These are phyloP conservation scores for Cladobotryum protrusum DNA, from an alignment of 2,329 filamentous ascomycete species.

Conservation along the genomic window DNA sequence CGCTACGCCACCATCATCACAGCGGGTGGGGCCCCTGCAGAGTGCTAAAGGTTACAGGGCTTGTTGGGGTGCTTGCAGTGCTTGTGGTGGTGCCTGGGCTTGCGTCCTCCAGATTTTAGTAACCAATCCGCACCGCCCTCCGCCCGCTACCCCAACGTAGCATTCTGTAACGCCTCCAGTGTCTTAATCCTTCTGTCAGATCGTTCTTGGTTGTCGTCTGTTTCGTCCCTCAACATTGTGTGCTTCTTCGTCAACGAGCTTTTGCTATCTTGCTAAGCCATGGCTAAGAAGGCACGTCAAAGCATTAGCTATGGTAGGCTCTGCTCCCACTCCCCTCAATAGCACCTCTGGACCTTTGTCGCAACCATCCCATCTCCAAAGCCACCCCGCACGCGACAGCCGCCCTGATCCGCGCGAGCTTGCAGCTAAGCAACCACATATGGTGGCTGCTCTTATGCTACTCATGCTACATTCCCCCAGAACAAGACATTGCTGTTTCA, in stretches of 20 bases:
- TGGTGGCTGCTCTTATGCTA: not conserved
- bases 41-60: too few species aligned
- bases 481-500: not conserved
- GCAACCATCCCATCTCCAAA: conserved; percentile 1
- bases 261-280: conserved; percentile 25
- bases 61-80: too few species aligned
- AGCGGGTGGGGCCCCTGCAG: too few species aligned
- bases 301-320: conserved; percentile 63
- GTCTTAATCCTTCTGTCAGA: not conserved
- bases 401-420: not conserved
- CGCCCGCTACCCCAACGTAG: conserved; percentile 6
- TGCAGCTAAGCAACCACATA: not conserved
- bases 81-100: too few species aligned
- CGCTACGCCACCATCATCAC: too few species aligned
- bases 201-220: conserved; percentile 2
- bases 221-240: conserved; percentile 5
- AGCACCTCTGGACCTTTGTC: not conserved
- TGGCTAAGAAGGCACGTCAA: conserved; percentile 64
- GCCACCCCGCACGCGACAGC: conserved; percentile 13
- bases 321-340: conserved; percentile 1
- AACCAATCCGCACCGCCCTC: not conserved
- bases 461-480: not conserved
- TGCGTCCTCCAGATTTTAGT: too few species aligned
- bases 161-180: conserved; percentile 4
- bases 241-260: not conserved